Evolutionary conservation across 129 eudicot species (phyloP).

Genomic region (Logfia minima): DNA sequence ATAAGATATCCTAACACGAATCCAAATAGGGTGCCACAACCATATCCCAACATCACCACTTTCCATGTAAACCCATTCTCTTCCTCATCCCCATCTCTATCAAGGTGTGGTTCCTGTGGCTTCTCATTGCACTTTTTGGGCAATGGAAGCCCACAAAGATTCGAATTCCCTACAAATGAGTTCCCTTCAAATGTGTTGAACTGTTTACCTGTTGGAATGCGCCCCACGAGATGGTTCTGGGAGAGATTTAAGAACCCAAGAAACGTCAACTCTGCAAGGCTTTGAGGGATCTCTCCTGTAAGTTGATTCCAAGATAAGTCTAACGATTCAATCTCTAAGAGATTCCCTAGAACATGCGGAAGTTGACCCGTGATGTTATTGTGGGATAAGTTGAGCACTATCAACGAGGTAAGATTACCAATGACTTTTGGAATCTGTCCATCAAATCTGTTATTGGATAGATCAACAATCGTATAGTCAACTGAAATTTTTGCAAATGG

Average conservation of each 20-base stretch:
- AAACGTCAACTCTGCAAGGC: background rate
- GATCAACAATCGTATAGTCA: conserved; percentile 1
- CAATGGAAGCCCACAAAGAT: conserved; percentile 19
- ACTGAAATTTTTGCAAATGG: background rate
- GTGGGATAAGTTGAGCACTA: too few species aligned
- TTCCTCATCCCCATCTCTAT: conserved; percentile 9
- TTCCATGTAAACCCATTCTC: conserved; percentile 28
- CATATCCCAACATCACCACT: conserved; percentile 11
- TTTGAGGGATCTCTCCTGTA: too few species aligned
- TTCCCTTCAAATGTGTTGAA: conserved; percentile 20
- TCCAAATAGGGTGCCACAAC: conserved; percentile 30
- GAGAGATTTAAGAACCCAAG: conserved; percentile 41
- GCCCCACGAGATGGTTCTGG: conserved; percentile 29
- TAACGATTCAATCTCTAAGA: too few species aligned
- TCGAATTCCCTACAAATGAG: conserved; percentile 25
- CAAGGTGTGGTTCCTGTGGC: background rate
- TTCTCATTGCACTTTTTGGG: conserved; percentile 8
- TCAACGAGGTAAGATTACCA: background rate
- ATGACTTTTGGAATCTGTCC: conserved; percentile 28
- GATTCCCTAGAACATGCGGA: too few species aligned
- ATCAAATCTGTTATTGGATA: conserved; percentile 23
- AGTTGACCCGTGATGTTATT: too few species aligned
- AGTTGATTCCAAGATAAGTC: too few species aligned
- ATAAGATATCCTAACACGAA: conserved; percentile 18
- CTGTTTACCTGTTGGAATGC: conserved; percentile 21